Evolutionary conservation across 306 rosid genomes (phyloP), one percentile per base, ranked within the genome.

Genomic region (Corylus avellana): DNA sequence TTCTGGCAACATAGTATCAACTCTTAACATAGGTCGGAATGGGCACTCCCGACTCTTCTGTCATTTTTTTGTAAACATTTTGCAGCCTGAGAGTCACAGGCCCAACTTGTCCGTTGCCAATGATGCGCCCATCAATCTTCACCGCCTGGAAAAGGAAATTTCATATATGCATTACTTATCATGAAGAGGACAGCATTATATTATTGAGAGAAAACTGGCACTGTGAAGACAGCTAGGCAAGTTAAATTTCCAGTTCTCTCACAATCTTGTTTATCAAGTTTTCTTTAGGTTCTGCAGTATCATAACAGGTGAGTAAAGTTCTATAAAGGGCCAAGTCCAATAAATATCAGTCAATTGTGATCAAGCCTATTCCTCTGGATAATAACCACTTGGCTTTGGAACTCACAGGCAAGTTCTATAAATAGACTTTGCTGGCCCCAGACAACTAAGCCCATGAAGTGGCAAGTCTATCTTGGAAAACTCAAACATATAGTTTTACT

Each of bases 91-190:
- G 86, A 12, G 97, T 91, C 76, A 92, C 81, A 2, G 92, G 87
- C 59, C 98, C 97, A 47, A 92, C 92, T 85, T 89, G 80, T 75
- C 98, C 98, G 18, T 84, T 64, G 48, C 98, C 97, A 77, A 93
- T 86, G 53, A 72, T 78, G 55, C 95, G 98, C 4, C 98, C 98
- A 81, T 95, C 98, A 57, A 95, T 92, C 88, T 91, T 90, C 70
- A 91, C 92, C 20, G 90, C 97, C 99, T 92, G 85, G n/a, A 64
- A 20, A n/a, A 56, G 12, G 62, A 68, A 77, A 77, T 64, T 66
- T 11, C 48, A 54, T 3, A 53, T 82, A 44, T 20, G 32, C 61
- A 62, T 70, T 49, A 46, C 7, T 63, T 74, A 50, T n/a, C 47
- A 7, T 2, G 16, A 35, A 59, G 72, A 67, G 4, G 57, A 72